phyloP scores from a whole-genome alignment of 164 flowering plant genomes.

The Vitis rupestris region DNA sequence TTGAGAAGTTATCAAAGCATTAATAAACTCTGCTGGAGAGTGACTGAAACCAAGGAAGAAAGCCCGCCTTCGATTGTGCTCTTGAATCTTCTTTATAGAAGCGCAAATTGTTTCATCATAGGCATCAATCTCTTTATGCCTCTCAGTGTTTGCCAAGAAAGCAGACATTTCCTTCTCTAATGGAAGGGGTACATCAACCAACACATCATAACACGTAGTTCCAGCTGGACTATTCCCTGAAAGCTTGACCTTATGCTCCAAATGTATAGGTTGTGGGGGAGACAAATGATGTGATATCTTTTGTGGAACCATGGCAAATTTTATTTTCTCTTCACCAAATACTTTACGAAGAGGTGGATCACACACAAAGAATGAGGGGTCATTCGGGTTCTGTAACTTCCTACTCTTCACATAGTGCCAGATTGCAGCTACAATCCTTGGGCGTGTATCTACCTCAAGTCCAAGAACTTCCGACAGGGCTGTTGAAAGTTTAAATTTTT shows the following conservation, averaged over 20 bases:
- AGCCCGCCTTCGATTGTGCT: constrained; percentile 68
- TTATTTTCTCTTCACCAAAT: constrained; percentile 83
- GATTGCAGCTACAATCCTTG: constrained; percentile 68
- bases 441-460: constrained; percentile 73
- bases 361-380: constrained; percentile 63
- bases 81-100: constrained; percentile 74
- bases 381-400: constrained; percentile 64
- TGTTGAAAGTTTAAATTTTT: constrained; percentile 69
- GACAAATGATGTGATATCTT: constrained; percentile 67
- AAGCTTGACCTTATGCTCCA: constrained; percentile 79
- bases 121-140: constrained; percentile 66
- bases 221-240: constrained; percentile 75
- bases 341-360: constrained; percentile 76
- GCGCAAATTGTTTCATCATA: constrained; percentile 67
- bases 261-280: constrained; percentile 65
- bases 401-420: constrained; percentile 82
- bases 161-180: constrained; percentile 64
- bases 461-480: constrained; percentile 72
- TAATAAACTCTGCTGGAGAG: constrained; percentile 89
- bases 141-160: constrained; percentile 57
- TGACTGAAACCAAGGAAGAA: constrained; percentile 91
- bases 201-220: constrained; percentile 75
- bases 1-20: constrained; percentile 79
- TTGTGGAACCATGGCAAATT: constrained; percentile 58
- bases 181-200: constrained; percentile 73